phyloP scores from a whole-genome alignment of 129 eudicot species.

The Lactuca saligna region DNA sequence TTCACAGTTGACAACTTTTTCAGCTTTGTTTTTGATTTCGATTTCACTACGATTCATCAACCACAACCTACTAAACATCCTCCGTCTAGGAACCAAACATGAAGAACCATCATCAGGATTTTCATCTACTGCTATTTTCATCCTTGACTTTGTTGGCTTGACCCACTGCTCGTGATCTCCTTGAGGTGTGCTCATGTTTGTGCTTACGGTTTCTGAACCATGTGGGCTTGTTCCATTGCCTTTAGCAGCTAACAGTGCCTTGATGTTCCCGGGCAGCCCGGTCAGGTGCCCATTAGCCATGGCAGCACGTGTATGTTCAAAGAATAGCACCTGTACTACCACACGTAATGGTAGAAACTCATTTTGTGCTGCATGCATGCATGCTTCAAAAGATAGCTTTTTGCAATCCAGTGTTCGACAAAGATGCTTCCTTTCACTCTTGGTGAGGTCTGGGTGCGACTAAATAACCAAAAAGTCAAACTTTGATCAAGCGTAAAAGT shows the following conservation, averaged over 20 bases:
- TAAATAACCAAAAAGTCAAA: conserved; percentile 36
- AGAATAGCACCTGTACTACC: conserved; percentile 84
- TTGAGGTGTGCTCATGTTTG: conserved; percentile 31
- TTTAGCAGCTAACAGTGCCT: conserved; percentile 55
- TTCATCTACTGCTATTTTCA: conserved; percentile 39
- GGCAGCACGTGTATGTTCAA: conserved; percentile 80
- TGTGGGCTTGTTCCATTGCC: conserved; percentile 37
- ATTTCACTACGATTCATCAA: conserved; percentile 41
- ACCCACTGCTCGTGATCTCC: conserved; percentile 52
- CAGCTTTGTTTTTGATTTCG: not conserved
- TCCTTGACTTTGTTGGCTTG: conserved; percentile 53
- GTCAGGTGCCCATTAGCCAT: conserved; percentile 50
- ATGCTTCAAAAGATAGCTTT: conserved; percentile 68
- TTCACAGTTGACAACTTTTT: not conserved
- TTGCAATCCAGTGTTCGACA: conserved; percentile 82
- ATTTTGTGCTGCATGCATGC: conserved; percentile 90
- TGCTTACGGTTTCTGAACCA: conserved; percentile 26
- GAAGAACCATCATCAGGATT: conserved; percentile 34
- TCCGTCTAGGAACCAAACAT: conserved; percentile 39
- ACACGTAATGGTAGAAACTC: conserved; percentile 84
- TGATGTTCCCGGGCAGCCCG: conserved; percentile 56
- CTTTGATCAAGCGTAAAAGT: not conserved
- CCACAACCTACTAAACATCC: conserved; percentile 67
- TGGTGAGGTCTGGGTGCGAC: conserved; percentile 77
- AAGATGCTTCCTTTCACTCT: conserved; percentile 75